Percentiles rank a stretch among this genome's conserved stretches.
These are phyloP conservation scores for Suhomyces sp. DNA, from an alignment of 805 yeast genomes.

Conservation along the genomic window DNA sequence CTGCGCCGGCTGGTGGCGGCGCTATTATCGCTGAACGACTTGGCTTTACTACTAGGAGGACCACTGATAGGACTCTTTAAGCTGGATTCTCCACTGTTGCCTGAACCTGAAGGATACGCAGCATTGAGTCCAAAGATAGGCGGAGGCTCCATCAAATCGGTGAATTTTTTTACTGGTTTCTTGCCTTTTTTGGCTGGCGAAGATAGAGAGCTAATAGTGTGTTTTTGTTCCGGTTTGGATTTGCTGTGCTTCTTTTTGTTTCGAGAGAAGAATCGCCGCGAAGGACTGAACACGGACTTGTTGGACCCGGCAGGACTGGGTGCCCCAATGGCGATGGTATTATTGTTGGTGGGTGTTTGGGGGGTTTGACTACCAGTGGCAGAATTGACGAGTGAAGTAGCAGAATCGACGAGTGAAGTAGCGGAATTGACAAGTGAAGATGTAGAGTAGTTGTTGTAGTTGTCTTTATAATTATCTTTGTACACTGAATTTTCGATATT, in stretches of 20 bases:
- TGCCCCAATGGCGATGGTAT: slow-evolving; percentile 37
- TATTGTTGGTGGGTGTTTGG: slow-evolving; percentile 23
- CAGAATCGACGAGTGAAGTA: no score
- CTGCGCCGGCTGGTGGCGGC: not conserved
- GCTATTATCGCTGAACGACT: not conserved
- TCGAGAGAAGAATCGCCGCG: slow-evolving; percentile 32
- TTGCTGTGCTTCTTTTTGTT: slow-evolving; percentile 23
- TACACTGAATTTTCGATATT: no score
- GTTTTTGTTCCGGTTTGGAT: slow-evolving; percentile 10
- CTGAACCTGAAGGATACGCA: slow-evolving; percentile 5
- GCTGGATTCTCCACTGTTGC: not conserved
- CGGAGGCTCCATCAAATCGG: slow-evolving; percentile 38
- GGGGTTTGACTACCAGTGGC: slow-evolving; percentile 11
- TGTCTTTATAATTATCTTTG: no score
- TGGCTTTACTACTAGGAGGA: not conserved
- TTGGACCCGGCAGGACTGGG: slow-evolving; percentile 28
- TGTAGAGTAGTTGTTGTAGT: no score
- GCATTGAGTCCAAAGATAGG: slow-evolving; percentile 25
- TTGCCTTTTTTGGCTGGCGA: slow-evolving; percentile 15
- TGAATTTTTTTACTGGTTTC: slow-evolving; percentile 10
- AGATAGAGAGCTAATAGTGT: slow-evolving; percentile 34
- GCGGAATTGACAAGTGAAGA: no score
- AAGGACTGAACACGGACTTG: slow-evolving; percentile 38
- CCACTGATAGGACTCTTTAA: not conserved
- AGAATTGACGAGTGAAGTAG: not conserved